Percentiles rank a stretch among this genome's conserved stretches.
Evolutionary conservation across 202 grass and related monocot genomes (phyloP).

Genomic region (Panicum hallii): DNA sequence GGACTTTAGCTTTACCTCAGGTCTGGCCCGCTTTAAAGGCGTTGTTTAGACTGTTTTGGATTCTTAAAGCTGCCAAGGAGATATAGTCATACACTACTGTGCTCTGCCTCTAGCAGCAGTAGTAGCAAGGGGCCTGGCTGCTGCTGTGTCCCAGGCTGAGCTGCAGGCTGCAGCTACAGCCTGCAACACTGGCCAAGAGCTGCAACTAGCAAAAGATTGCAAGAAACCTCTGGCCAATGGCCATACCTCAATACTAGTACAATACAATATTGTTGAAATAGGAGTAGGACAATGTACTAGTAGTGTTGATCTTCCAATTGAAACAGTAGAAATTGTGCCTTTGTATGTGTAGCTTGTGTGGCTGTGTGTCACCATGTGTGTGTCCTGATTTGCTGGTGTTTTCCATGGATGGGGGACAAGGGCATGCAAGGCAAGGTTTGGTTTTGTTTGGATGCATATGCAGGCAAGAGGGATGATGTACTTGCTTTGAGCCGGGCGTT

Average conservation of each 20-base stretch:
- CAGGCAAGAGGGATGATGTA: not conserved
- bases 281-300: not conserved
- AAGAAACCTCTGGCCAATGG: not conserved
- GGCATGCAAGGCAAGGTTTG: not conserved
- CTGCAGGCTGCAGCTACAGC: not conserved
- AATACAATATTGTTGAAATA: not conserved
- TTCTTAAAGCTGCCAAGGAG: constrained; percentile 49
- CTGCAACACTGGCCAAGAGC: not conserved
- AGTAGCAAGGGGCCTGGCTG: not conserved
- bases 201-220: not conserved
- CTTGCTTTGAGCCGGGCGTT: not conserved
- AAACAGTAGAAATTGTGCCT: not conserved
- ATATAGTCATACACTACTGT: constrained; percentile 5
- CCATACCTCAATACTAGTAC: not conserved
- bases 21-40: constrained; percentile 51
- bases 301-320: not conserved
- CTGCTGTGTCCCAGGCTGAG: constrained; percentile 1
- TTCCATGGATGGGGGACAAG: not conserved
- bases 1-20: constrained; percentile 51
- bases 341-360: not conserved
- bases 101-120: not conserved
- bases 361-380: not conserved
- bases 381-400: not conserved
- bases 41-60: constrained; percentile 53
- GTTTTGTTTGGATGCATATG: constrained; percentile 5